A percentile compares a stretch with the other conserved stretches of the same genome.
Conservation (phyloP, 495 filamentous ascomycete genomes). For the Xylaria cubensis region DNA sequence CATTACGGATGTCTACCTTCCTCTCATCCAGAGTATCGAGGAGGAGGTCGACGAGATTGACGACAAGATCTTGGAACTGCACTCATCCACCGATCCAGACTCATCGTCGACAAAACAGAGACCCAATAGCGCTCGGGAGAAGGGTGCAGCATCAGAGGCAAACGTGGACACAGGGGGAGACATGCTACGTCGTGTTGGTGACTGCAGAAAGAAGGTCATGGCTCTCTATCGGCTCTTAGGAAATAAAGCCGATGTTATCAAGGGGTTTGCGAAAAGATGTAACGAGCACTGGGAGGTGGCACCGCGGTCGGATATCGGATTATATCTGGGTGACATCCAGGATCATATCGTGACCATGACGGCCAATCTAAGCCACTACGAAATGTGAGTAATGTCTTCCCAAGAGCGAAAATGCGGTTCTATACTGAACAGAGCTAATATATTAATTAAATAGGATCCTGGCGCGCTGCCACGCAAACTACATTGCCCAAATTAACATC, state of each 20-base stretch:
- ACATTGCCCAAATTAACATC: conserved; percentile 91
- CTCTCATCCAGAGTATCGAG: conserved; percentile 86
- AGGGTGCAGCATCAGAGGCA: conserved; percentile 51
- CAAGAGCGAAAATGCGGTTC: background rate
- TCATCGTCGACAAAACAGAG: conserved; percentile 42
- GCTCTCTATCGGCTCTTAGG: conserved; percentile 87
- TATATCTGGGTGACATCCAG: conserved; percentile 97
- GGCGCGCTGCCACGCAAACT: conserved; percentile 91
- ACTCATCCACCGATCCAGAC: conserved; percentile 59
- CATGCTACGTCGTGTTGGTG: conserved; percentile 89
- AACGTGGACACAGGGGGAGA: conserved; percentile 69
- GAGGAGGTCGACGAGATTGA: conserved; percentile 91
- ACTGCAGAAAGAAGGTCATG: conserved; percentile 97
- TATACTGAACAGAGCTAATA: conserved; percentile 14
- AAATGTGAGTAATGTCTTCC: conserved; percentile 69
- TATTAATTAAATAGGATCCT: conserved; percentile 67
- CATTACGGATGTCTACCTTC: conserved; percentile 94
- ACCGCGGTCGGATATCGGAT: conserved; percentile 89
- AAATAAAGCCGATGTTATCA: conserved; percentile 98
- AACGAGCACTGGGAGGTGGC: conserved; percentile 98
- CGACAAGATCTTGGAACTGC: conserved; percentile 77
- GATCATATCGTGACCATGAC: conserved; percentile 99
- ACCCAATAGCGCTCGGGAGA: conserved; percentile 46
- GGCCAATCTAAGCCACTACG: conserved; percentile 90
- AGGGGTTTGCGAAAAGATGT: conserved; percentile 98